These are phyloP conservation scores for Boletus huronensis DNA, from an alignment of 768 basidiomycete species.

Conservation along the genomic window DNA sequence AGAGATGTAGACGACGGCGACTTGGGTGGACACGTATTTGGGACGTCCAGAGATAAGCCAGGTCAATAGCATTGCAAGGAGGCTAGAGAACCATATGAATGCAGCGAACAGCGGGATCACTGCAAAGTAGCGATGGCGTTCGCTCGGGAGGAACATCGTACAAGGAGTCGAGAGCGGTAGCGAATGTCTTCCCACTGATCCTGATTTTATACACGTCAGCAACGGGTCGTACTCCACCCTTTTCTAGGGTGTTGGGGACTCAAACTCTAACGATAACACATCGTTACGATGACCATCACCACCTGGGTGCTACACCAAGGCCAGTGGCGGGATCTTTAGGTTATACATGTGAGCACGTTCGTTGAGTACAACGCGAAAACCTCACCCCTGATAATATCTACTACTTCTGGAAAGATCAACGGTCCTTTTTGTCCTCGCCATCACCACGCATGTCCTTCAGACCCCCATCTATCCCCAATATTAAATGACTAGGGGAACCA, in stretches of 20 bases:
- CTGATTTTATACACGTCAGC: conserved; percentile 7
- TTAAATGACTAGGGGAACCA: conserved; percentile 23
- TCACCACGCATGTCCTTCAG: neutral
- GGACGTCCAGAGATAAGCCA: conserved; percentile 65
- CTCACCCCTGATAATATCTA: neutral
- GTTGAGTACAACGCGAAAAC: neutral
- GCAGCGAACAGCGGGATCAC: conserved; percentile 60
- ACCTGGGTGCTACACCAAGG: no score
- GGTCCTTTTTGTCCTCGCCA: conserved; percentile 16
- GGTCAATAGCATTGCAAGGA: conserved; percentile 67
- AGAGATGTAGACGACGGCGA: conserved; percentile 68
- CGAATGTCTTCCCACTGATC: neutral
- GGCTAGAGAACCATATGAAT: conserved; percentile 67
- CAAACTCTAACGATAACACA: neutral
- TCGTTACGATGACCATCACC: no score
- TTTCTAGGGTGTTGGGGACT: neutral
- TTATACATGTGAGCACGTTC: neutral
- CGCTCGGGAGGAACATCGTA: conserved; percentile 15
- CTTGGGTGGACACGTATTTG: conserved; percentile 48
- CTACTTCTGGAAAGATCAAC: conserved; percentile 8
- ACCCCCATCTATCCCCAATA: conserved; percentile 14
- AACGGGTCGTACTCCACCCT: neutral
- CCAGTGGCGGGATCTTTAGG: no score
- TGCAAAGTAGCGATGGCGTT: conserved; percentile 56
- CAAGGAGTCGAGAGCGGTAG: neutral